phyloP scores from a whole-genome alignment of 192 early-diverging fungal species.

The Coemansia sp. region DNA sequence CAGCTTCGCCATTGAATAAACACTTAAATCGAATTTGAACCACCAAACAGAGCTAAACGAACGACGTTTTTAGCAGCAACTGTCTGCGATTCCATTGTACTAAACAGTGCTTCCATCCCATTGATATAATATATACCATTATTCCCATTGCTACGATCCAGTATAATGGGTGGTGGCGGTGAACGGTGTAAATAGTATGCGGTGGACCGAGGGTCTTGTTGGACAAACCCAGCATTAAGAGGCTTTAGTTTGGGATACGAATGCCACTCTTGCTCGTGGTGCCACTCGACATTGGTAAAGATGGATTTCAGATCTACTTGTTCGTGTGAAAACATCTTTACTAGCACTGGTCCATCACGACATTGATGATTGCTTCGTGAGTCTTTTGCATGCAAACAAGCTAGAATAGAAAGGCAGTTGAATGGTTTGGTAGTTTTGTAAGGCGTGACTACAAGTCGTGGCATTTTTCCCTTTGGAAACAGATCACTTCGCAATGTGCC shows the following conservation, averaged over 20 bases:
- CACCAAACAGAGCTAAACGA: conserved; percentile 14
- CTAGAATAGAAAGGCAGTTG: conserved; percentile 36
- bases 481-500: conserved; percentile 14
- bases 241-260: conserved; percentile 25
- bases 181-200: conserved; percentile 2
- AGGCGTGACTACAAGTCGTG: conserved; percentile 25
- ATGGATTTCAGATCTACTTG: conserved; percentile 9
- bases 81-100: conserved; percentile 43
- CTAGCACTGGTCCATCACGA: conserved; percentile 10
- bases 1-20: conserved; percentile 3
- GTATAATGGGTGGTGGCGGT: conserved; percentile 20
- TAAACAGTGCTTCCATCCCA: conserved; percentile 34
- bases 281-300: conserved; percentile 18
- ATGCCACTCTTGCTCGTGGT: conserved; percentile 19
- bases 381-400: conserved; percentile 10
- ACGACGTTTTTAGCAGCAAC: conserved; percentile 29
- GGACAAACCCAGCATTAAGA: conserved; percentile 16
- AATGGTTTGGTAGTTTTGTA: conserved; percentile 26
- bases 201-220: neutral
- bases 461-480: conserved; percentile 16
- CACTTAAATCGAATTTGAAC: neutral
- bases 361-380: neutral
- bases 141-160: conserved; percentile 3
- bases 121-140: conserved; percentile 24
- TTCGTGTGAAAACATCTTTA: conserved; percentile 32